Percentiles rank a stretch among this genome's conserved stretches.
Evolutionary conservation across 805 yeast genomes (phyloP).

Genomic region (Lachancea thermotolerans): DNA sequence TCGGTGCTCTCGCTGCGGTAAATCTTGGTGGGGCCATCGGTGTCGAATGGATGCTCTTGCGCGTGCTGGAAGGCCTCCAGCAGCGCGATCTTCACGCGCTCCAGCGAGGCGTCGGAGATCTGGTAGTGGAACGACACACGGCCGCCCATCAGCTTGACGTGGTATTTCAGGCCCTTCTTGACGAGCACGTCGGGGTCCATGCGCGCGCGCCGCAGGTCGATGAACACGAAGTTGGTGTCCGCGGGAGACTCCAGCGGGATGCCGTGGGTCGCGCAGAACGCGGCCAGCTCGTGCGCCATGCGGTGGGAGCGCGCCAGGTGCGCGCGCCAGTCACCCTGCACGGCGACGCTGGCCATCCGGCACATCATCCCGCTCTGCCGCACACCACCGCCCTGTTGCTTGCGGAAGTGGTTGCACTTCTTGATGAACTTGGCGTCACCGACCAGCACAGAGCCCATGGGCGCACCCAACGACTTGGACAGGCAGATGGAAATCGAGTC

Average conservation of each 20-base stretch:
- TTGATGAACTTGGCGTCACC: conserved; percentile 53
- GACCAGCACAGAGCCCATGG: conserved; percentile 83
- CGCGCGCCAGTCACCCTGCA: conserved; percentile 63
- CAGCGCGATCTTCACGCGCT: conserved; percentile 49
- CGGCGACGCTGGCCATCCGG: conserved; percentile 72
- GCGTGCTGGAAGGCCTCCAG: conserved; percentile 52
- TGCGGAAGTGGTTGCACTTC: conserved; percentile 78
- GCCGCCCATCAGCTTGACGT: conserved; percentile 60
- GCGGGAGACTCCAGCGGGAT: conserved; percentile 65
- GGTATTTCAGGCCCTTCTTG: conserved; percentile 49
- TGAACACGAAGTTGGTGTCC: conserved; percentile 76
- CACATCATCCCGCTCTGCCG: conserved; percentile 82
- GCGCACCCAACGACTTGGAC: conserved; percentile 89
- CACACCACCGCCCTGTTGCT: conserved; percentile 91
- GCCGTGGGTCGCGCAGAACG: conserved; percentile 46
- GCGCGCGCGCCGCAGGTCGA: conserved; percentile 48
- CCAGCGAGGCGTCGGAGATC: conserved; percentile 47
- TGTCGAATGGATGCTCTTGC: conserved; percentile 43
- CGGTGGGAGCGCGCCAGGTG: conserved; percentile 42
- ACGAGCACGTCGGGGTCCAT: conserved; percentile 52
- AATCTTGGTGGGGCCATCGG: conserved; percentile 42
- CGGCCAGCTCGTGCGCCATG: conserved; percentile 45
- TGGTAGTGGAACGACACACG: conserved; percentile 80
- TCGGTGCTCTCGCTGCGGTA: conserved; percentile 37
- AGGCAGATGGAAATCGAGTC: conserved; percentile 88